Evolutionary conservation across 225 moss, liverwort and hornwort genomes (phyloP).

Genomic region (Polytrichum commune): DNA sequence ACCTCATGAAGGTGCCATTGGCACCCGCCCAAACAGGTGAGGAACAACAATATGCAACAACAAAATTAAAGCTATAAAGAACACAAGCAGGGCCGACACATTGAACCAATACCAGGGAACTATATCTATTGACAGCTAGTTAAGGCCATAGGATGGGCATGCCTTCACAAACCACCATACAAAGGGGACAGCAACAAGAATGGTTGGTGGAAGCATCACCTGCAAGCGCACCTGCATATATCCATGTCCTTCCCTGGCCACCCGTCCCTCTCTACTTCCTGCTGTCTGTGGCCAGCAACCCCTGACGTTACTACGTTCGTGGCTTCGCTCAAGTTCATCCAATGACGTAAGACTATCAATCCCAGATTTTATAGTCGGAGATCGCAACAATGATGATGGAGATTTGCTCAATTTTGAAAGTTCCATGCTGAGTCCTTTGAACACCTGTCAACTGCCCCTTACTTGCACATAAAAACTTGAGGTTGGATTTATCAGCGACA

Average conservation of each 20-base stretch:
- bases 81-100: slow-evolving; percentile 67
- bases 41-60: slow-evolving; percentile 73
- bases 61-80: slow-evolving; percentile 77
- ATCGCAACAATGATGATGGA: slow-evolving; percentile 75
- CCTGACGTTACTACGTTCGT: slow-evolving; percentile 46
- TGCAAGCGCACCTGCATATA: slow-evolving; percentile 60
- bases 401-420: slow-evolving; percentile 84
- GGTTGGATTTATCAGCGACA: slow-evolving; percentile 13
- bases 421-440: slow-evolving; percentile 40
- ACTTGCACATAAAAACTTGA: slow-evolving; percentile 20
- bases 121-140: slow-evolving; percentile 64
- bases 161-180: slow-evolving; percentile 94
- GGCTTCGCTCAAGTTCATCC: slow-evolving; percentile 64
- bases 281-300: slow-evolving; percentile 31
- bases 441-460: slow-evolving; percentile 18
- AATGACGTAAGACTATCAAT: slow-evolving; percentile 75
- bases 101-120: slow-evolving; percentile 85
- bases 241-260: slow-evolving; percentile 29
- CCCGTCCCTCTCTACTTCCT: slow-evolving; percentile 43
- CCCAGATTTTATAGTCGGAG: slow-evolving; percentile 86
- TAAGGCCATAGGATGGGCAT: slow-evolving; percentile 60
- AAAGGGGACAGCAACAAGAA: slow-evolving; percentile 76
- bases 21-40: slow-evolving; percentile 55
- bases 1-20: slow-evolving; percentile 48
- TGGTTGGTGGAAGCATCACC: slow-evolving; percentile 63